These are phyloP conservation scores for Trichosporon sp. DNA, from an alignment of 1,284 basidiomycete genomes.

Conservation along the genomic window DNA sequence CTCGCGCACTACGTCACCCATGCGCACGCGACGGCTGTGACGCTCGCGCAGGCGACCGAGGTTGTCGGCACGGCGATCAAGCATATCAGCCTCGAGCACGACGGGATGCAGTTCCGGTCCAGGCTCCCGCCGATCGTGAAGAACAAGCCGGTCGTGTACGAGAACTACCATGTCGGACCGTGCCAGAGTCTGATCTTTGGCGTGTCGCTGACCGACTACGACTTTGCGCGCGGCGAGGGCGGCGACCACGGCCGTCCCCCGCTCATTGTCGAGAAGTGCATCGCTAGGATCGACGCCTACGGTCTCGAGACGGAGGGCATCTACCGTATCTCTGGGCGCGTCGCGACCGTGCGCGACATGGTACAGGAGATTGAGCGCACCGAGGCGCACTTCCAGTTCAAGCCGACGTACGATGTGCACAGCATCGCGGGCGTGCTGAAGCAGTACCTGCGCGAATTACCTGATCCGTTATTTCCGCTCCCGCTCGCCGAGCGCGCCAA, in stretches of 20 bases:
- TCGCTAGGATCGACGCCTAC: slow-evolving; percentile 77
- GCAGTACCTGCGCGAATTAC: slow-evolving; percentile 81
- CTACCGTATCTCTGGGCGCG: slow-evolving; percentile 66
- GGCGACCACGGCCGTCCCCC: slow-evolving; percentile 67
- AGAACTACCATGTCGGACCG: slow-evolving; percentile 67
- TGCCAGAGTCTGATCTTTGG: slow-evolving; percentile 84
- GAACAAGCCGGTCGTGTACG: slow-evolving; percentile 44
- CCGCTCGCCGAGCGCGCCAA: slow-evolving; percentile 79
- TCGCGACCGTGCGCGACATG: slow-evolving; percentile 74
- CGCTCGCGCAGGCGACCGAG: slow-evolving; percentile 63
- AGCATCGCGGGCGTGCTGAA: slow-evolving; percentile 90
- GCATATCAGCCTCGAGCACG: slow-evolving; percentile 69
- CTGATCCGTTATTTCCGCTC: slow-evolving; percentile 88
- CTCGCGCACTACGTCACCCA: slow-evolving; percentile 76
- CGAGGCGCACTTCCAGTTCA: slow-evolving; percentile 80
- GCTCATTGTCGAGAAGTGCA: slow-evolving; percentile 79
- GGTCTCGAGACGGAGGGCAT: slow-evolving; percentile 77
- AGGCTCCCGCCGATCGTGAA: slow-evolving; percentile 20
- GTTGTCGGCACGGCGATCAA: slow-evolving; percentile 60
- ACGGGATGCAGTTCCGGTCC: slow-evolving; percentile 57
- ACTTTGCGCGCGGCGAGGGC: slow-evolving; percentile 74
- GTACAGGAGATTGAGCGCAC: slow-evolving; percentile 88
- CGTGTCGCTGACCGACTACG: slow-evolving; percentile 87
- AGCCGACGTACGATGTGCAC: slow-evolving; percentile 77
- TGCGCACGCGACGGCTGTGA: slow-evolving; percentile 59